Conservation (phyloP, 2,329 filamentous ascomycete species). For the Fusarium verticillioides region DNA sequence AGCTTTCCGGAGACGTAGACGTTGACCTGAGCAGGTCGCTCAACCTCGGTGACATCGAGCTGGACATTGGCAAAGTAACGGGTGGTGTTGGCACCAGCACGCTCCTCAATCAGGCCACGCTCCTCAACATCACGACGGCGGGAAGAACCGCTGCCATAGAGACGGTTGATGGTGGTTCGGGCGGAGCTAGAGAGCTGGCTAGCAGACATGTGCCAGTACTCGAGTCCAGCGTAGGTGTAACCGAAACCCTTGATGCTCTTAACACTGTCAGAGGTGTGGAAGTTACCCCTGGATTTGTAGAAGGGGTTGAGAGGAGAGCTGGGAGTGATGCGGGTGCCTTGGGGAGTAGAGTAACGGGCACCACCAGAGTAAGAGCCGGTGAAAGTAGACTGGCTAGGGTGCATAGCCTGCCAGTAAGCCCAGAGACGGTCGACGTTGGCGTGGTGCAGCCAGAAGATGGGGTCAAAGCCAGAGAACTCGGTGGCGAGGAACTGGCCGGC, state of each 20-base stretch:
- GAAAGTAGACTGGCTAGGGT: slow-evolving; percentile 51
- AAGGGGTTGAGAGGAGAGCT: slow-evolving; percentile 63
- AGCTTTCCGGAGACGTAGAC: slow-evolving; percentile 49
- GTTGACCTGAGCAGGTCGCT: slow-evolving; percentile 50
- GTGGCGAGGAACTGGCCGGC: slow-evolving; percentile 55
- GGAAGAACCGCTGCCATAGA: slow-evolving; percentile 42
- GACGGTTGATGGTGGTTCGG: slow-evolving; percentile 48
- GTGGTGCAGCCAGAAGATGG: slow-evolving; percentile 62
- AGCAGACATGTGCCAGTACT: slow-evolving; percentile 49
- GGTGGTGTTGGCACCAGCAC: slow-evolving; percentile 33
- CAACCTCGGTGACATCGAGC: slow-evolving; percentile 50
- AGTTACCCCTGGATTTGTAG: slow-evolving; percentile 50
- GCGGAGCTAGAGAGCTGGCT: slow-evolving; percentile 48
- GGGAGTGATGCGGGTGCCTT: slow-evolving; percentile 54
- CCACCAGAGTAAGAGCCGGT: slow-evolving; percentile 48
- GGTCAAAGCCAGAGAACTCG: slow-evolving; percentile 58
- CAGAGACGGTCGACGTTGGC: slow-evolving; percentile 73
- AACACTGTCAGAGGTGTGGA: slow-evolving; percentile 56
- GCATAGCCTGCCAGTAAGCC: slow-evolving; percentile 63
- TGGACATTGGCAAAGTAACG: slow-evolving; percentile 51
- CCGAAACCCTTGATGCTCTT: slow-evolving; percentile 49
- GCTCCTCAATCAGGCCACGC: slow-evolving; percentile 27
- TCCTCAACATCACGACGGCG: slow-evolving; percentile 30
- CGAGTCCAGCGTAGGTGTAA: slow-evolving; percentile 54
- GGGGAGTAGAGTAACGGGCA: slow-evolving; percentile 54